phyloP scores from a whole-genome alignment of 2,329 filamentous ascomycete genomes.

The Aureobasidium sp. region DNA sequence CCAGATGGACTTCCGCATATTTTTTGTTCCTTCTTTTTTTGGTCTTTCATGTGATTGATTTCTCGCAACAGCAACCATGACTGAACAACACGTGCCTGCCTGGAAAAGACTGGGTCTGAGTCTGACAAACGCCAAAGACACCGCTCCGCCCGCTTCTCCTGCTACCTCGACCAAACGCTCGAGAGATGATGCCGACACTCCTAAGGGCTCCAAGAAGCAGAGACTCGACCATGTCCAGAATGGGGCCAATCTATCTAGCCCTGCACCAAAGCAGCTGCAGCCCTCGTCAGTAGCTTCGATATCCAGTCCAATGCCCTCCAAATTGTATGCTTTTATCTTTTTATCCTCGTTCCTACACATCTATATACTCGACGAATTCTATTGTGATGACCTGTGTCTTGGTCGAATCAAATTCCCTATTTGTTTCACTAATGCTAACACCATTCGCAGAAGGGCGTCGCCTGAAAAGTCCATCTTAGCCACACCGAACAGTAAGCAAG shows the following conservation, averaged over 20 bases:
- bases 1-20: background rate
- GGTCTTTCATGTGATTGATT: background rate
- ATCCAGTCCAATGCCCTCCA: conserved; percentile 6
- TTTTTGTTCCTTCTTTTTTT: background rate
- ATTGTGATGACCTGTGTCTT: background rate
- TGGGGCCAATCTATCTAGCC: background rate
- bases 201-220: conserved; percentile 3
- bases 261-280: background rate
- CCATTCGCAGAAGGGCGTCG: background rate
- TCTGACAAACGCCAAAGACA: conserved; percentile 45
- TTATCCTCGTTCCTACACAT: background rate
- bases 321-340: background rate
- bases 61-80: background rate
- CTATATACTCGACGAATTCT: background rate
- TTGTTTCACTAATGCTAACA: background rate
- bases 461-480: conserved; percentile 8
- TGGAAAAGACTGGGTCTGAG: conserved; percentile 55
- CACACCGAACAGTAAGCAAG: conserved; percentile 15
- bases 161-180: background rate
- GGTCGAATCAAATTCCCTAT: background rate
- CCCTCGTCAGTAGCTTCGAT: conserved; percentile 4
- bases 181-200: conserved; percentile 1
- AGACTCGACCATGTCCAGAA: conserved; percentile 3
- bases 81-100: conserved; percentile 37
- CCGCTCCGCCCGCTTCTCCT: background rate